Evolutionary conservation across 2,329 filamentous ascomycete species (phyloP), one percentile per base, ranked within the genome.

Genomic region (Diaporthe citriasiana): DNA sequence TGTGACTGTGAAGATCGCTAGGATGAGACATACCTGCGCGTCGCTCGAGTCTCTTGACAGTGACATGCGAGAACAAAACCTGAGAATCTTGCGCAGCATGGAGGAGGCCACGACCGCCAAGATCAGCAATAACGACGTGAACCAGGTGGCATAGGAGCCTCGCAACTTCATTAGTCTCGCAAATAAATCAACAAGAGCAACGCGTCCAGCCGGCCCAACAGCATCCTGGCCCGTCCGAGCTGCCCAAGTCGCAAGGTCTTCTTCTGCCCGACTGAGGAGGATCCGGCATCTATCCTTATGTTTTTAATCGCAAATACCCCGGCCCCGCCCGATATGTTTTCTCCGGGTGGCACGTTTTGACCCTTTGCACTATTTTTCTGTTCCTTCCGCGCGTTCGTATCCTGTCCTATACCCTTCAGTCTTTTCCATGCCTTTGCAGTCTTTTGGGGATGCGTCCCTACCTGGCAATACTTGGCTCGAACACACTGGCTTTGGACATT

Each of bases 11-110:
- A 57, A 76, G 75, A 45, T 76, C 57, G 73, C 75, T 76, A 76
- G 73, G 35, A 75, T 75, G 73, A 69, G 75, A 56, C 66, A 71
- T 33, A 73, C 73, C 12, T 63, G 74, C 70, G 70, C 70, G 42
- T 73, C 73, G 55, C 66, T 76, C 45, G 70, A 76, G 59, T 55
- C 55, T 45, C 73, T 76, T 33, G 75, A 76, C 47, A 75, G 53
- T 42, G 73, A 76, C 42, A 74, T 76, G 73, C 71, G 70, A 59
- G 75, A 76, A 69, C 75, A 76, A 30, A 75, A 75, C 22, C 50
- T 75, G 13, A 71, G 59, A 22, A 70, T 76, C 17, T 40, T 76
- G 8, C 71, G 66, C 27, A 55, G 50, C 35, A 73, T 76, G 73
- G 75, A 75, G 70, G 75, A 76, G 47, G 59, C 66, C 27, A 72